Percentiles rank a stretch among this genome's conserved stretches.
phyloP scores from a whole-genome alignment of 1,284 basidiomycete species.

The Xerocomus amazonicus region DNA sequence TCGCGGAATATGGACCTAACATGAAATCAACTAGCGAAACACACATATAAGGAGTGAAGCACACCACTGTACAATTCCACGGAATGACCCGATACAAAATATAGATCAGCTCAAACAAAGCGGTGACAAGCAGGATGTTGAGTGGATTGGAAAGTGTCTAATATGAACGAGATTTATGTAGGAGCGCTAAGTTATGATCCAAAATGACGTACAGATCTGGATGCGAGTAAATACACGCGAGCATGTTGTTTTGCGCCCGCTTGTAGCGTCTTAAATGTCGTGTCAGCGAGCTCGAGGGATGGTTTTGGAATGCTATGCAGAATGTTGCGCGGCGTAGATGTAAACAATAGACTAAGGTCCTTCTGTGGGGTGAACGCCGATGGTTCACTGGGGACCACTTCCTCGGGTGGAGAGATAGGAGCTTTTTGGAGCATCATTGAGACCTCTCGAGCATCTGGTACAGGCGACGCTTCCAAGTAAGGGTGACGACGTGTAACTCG shows the following conservation, averaged over 20 bases:
- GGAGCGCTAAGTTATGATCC: not conserved
- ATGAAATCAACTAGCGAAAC: constrained; percentile 14
- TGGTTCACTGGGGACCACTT: constrained; percentile 36
- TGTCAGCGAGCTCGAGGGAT: constrained; percentile 30
- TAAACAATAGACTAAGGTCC: constrained; percentile 14
- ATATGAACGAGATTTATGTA: constrained; percentile 6
- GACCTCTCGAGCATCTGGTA: constrained; percentile 44
- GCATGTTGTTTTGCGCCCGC: constrained; percentile 17
- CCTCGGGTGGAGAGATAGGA: constrained; percentile 28
- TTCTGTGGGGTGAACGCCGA: constrained; percentile 17
- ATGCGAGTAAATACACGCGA: constrained; percentile 32
- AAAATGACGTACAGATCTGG: constrained; percentile 39
- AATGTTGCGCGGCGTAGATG: constrained; percentile 30
- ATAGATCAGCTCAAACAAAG: constrained; percentile 44
- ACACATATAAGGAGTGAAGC: constrained; percentile 5
- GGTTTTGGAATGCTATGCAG: constrained; percentile 23
- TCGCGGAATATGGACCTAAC: constrained; percentile 19
- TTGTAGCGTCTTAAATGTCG: constrained; percentile 34
- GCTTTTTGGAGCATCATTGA: constrained; percentile 50
- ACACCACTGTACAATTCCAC: constrained; percentile 42
- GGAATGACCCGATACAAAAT: constrained; percentile 45
- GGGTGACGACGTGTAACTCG: constrained; percentile 34
- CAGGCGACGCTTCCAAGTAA: constrained; percentile 43
- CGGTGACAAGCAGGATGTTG: constrained; percentile 49
- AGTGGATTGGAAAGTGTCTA: constrained; percentile 56